Percentiles rank a stretch among this genome's conserved stretches.
These are phyloP conservation scores for Tetratostichococcus sp. DNA, from an alignment of 139 green algal genomes.

Conservation along the genomic window DNA sequence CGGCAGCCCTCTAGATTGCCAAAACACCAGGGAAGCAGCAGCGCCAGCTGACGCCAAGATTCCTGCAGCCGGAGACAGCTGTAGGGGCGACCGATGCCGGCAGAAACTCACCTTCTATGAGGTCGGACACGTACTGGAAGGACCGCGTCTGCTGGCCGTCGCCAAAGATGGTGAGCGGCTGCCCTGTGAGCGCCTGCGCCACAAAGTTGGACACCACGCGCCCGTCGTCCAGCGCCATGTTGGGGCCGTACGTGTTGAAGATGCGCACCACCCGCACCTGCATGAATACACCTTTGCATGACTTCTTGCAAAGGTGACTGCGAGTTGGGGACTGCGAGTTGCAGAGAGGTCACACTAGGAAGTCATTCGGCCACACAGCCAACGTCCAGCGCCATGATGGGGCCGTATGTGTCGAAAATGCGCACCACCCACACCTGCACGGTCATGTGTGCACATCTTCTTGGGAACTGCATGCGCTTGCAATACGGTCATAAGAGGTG, in stretches of 20 bases:
- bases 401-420: constrained; percentile 99
- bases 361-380: constrained; percentile 95
- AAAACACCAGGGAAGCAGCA: no score
- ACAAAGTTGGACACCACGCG: constrained; percentile 99
- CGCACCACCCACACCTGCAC: constrained; percentile 89
- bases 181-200: constrained; percentile 72
- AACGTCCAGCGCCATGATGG: constrained; percentile 97
- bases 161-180: constrained; percentile 92
- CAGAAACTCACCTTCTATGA: constrained; percentile 56
- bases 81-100: no score
- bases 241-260: constrained; percentile 99
- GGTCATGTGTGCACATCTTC: not conserved
- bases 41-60: no score
- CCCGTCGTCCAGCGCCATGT: constrained; percentile 98
- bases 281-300: not conserved
- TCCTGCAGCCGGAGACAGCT: no score
- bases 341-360: no score
- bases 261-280: constrained; percentile 95
- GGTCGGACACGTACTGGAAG: constrained; percentile 95
- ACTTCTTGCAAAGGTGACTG: not conserved
- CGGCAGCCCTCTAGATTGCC: no score
- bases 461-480: no score
- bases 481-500: no score
- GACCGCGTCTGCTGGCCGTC: constrained; percentile 93
- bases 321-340: no score